Conservation (phyloP, 805 yeast genomes). For the Debaryomyces prosopidis region DNA sequence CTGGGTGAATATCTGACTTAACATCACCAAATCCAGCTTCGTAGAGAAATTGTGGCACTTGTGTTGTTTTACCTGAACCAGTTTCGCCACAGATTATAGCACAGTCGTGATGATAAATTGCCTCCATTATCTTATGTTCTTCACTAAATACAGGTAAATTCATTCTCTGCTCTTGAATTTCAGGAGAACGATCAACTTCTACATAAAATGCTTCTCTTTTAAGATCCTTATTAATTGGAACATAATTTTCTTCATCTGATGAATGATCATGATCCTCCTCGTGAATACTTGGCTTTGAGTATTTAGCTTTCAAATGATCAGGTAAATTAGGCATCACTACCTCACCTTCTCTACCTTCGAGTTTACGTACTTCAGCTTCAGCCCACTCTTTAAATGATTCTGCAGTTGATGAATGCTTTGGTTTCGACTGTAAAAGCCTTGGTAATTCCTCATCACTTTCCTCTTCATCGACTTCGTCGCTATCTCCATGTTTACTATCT, state of each 20-base stretch:
- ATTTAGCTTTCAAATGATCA: constrained; percentile 43
- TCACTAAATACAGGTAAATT: constrained; percentile 86
- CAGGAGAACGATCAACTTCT: constrained; percentile 61
- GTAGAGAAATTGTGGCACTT: constrained; percentile 91
- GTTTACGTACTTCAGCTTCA: constrained; percentile 61
- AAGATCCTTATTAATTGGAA: constrained; percentile 56
- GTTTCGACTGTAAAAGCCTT: constrained; percentile 36
- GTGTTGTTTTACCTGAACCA: constrained; percentile 98
- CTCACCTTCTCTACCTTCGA: constrained; percentile 57
- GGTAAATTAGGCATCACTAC: constrained; percentile 47
- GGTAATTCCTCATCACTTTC: constrained; percentile 32
- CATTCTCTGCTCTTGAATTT: constrained; percentile 66
- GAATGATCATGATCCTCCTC: constrained; percentile 74
- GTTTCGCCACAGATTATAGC: constrained; percentile 95
- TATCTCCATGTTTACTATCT: constrained; percentile 32
- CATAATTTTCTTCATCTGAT: constrained; percentile 58
- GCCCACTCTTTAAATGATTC: constrained; percentile 87
- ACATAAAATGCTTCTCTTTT: constrained; percentile 68
- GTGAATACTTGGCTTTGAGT: constrained; percentile 53
- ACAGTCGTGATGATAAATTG: constrained; percentile 87
- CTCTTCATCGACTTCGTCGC: constrained; percentile 26
- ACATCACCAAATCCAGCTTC: constrained; percentile 88
- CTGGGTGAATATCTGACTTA: constrained; percentile 59
- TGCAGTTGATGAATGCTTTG: constrained; percentile 45
- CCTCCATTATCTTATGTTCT: constrained; percentile 94